These are phyloP conservation scores for Lachnellula subtilissima DNA, from an alignment of 2,329 filamentous ascomycete species.

Conservation along the genomic window DNA sequence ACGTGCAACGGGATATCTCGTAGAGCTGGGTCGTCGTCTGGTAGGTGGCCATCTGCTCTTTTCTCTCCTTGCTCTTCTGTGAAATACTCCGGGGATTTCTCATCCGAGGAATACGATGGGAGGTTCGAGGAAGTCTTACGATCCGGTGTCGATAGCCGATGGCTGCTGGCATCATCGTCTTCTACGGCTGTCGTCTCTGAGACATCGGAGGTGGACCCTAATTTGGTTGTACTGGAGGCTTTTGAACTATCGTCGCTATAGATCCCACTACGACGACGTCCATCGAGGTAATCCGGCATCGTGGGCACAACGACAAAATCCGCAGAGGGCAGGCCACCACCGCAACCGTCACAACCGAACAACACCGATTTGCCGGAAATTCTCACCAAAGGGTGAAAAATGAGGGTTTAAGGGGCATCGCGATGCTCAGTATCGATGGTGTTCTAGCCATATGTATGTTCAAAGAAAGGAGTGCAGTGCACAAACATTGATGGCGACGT, in stretches of 20 bases:
- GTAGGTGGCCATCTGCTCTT: background rate
- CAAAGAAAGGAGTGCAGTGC: background rate
- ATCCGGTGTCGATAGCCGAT: constrained; percentile 4
- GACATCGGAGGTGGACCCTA: constrained; percentile 2
- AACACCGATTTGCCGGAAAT: background rate
- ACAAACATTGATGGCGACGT: background rate
- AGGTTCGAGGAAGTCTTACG: background rate
- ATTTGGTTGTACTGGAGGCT: background rate
- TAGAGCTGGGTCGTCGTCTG: constrained; percentile 47
- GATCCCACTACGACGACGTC: background rate
- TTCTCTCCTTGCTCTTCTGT: background rate
- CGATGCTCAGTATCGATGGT: background rate
- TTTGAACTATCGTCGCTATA: constrained; percentile 1
- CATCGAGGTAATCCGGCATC: background rate
- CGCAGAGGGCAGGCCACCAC: background rate
- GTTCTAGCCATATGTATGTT: constrained; percentile 3
- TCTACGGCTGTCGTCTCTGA: background rate
- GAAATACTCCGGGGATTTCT: background rate
- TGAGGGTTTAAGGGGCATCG: background rate
- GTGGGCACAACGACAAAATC: background rate
- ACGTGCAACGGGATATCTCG: constrained; percentile 51
- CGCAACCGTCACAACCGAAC: background rate
- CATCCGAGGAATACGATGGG: background rate
- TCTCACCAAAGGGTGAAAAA: background rate
- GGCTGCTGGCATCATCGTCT: constrained; percentile 2